A percentile compares a stretch with the other conserved stretches of the same genome.
Evolutionary conservation across 352 stramenopile genomes (phyloP).

Genomic region (Blastocystis sp.): DNA sequence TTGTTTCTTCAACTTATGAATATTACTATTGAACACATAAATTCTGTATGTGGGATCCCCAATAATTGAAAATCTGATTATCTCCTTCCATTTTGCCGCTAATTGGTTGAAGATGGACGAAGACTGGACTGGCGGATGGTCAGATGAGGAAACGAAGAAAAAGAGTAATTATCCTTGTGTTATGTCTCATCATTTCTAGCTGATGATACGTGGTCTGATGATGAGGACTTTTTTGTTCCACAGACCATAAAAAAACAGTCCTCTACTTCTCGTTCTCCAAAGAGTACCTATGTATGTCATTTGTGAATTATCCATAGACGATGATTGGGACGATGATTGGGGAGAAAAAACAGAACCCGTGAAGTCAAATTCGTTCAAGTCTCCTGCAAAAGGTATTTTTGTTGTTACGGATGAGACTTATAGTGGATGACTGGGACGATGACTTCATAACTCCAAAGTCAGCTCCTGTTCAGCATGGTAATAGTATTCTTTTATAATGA

Average conservation of each 20-base stretch:
- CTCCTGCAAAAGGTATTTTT: conserved; percentile 9
- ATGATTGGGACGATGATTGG: conserved; percentile 33
- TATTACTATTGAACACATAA: too few relatives aligned
- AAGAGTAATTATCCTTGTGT: neutral
- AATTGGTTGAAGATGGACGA: conserved; percentile 37
- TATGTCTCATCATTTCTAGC: neutral
- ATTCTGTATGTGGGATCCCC: conserved; percentile 18
- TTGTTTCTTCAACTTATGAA: too few relatives aligned
- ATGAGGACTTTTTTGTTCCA: neutral
- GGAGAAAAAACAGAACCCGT: neutral
- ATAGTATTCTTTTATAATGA: neutral
- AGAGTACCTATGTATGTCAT: neutral
- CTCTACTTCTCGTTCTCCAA: neutral
- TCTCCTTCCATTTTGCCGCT: neutral
- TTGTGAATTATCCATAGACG: neutral
- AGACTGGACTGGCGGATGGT: conserved; percentile 48
- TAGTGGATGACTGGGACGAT: neutral
- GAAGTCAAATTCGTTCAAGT: neutral
- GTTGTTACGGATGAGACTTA: neutral
- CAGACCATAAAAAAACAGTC: neutral
- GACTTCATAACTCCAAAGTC: neutral
- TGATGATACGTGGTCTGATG: conserved; percentile 36
- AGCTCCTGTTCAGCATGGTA: neutral
- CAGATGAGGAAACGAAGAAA: conserved; percentile 29
- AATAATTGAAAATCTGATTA: neutral